Evolutionary conservation across 1,139 yeast species (phyloP), one percentile per base, ranked within the genome.

Genomic region (Debaryomycetaceae sp.): DNA sequence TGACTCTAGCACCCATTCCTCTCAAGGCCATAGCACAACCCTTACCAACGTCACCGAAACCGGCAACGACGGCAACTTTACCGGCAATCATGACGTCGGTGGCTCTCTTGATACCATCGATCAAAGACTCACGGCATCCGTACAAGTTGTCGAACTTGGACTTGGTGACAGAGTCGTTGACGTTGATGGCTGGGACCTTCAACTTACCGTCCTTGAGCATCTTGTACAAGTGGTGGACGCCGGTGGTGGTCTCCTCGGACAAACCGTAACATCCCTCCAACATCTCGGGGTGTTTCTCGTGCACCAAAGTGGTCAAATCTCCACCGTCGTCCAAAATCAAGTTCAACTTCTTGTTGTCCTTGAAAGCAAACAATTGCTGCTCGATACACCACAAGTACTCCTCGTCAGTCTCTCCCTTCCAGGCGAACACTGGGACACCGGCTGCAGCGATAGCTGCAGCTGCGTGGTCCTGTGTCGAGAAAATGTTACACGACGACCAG

Each of bases 361-460:
- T 93, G 95, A 93, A 93, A 52, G 99, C 90, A 68, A 87, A 90
- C 74, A 93, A 85, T 81, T 95, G 99, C 79, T 93, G 99, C 80
- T 95, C 98, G 65, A 93, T 90, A 83, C 99, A 93, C 99, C 99
- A 93, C 66, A 84, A 72, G 84, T 93, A 93, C 80, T 93, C 99
- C 80, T 93, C 99, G 75, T 93, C 99, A 72, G 99, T 89, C 83
- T 93, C 99, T 70, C 99, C 99, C 83, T 93, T 93, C 99, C 99
- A 95, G 65, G 99, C 99, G 62, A 90, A 95, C 57, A 95, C 99
- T 68, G 99, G 99, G 51, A 93, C 95, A 78, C 99, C 99, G 60
- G 97, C 76, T 61, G 99, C 99, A 62, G 99, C 99, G 73, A 95
- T 93, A 64, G 99, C 99, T 66, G 99, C 98, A 65, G 99, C 99